Evolutionary conservation across 805 yeast species (phyloP).

Genomic region (Candida peoriensis): DNA sequence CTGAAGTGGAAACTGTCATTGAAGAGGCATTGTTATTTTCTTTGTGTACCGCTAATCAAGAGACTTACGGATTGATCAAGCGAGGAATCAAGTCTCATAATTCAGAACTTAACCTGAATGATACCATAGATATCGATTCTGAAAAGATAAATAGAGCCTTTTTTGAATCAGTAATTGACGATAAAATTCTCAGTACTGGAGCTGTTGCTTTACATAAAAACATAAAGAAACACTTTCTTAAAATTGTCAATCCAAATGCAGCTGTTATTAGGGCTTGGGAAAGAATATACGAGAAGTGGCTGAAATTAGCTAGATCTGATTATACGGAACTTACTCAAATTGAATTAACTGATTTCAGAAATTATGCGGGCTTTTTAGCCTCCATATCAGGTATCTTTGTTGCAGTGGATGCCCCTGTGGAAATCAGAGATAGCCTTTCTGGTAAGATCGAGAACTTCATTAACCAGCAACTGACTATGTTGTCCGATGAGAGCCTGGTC

Average conservation of each 20-base stretch:
- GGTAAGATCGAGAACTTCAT: slow-evolving; percentile 42
- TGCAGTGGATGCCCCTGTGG: slow-evolving; percentile 19
- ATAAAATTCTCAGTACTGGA: slow-evolving; percentile 58
- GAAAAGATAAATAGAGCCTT: slow-evolving; percentile 29
- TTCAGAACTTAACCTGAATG: slow-evolving; percentile 18
- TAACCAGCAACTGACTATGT: slow-evolving; percentile 42
- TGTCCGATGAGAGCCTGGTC: slow-evolving; percentile 44
- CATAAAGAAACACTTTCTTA: slow-evolving; percentile 37
- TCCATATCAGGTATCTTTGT: slow-evolving; percentile 64
- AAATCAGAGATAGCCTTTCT: slow-evolving; percentile 27
- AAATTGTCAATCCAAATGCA: slow-evolving; percentile 23
- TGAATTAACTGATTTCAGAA: slow-evolving; percentile 47
- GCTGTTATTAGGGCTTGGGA: slow-evolving; percentile 39
- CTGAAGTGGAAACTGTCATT: slow-evolving; percentile 31
- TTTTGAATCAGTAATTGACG: slow-evolving; percentile 42
- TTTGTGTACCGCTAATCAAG: slow-evolving; percentile 45
- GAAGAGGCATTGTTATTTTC: slow-evolving; percentile 50
- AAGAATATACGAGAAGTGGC: slow-evolving; percentile 47
- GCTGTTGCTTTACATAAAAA: slow-evolving; percentile 70
- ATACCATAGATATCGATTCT: slow-evolving; percentile 3
- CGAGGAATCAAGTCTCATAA: slow-evolving; percentile 30
- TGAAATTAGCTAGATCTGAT: slow-evolving; percentile 17
- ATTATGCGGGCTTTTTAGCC: slow-evolving; percentile 69
- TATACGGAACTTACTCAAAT: slow-evolving; percentile 26
- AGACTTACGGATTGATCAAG: slow-evolving; percentile 43